A percentile compares a stretch with the other conserved stretches of the same genome.
Evolutionary conservation across 805 yeast species (phyloP).

Genomic region (Saturnispora halmiae): DNA sequence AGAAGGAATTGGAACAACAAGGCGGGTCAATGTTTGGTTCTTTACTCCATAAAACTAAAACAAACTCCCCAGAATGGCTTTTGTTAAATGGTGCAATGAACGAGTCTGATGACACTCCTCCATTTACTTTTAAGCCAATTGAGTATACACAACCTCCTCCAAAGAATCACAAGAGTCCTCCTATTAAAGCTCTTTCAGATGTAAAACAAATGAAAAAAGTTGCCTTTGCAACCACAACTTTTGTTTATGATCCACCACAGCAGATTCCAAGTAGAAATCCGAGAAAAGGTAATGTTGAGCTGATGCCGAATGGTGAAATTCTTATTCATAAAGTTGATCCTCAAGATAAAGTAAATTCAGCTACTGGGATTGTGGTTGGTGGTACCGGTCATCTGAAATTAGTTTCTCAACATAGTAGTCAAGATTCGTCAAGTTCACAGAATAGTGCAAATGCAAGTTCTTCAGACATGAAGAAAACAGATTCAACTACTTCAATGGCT

Average conservation of each 20-base stretch:
- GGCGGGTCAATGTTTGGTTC: slow-evolving; percentile 24
- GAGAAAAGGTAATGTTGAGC: slow-evolving; percentile 60
- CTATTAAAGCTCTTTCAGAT: slow-evolving; percentile 21
- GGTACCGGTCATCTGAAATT: slow-evolving; percentile 61
- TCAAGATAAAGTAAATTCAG: slow-evolving; percentile 29
- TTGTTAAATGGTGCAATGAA: slow-evolving; percentile 16
- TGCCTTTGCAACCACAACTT: slow-evolving; percentile 65
- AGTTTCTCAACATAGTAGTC: slow-evolving; percentile 17
- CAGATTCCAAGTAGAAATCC: slow-evolving; percentile 87
- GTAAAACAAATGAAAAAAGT: slow-evolving; percentile 49
- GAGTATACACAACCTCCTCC: slow-evolving; percentile 26
- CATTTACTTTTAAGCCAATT: slow-evolving; percentile 16
- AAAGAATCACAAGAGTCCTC: slow-evolving; percentile 22
- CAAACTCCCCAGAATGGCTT: slow-evolving; percentile 15
- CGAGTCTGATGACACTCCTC: slow-evolving; percentile 19
- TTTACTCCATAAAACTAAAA: slow-evolving; percentile 23
- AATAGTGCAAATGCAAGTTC: slow-evolving; percentile 11
- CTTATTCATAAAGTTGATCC: slow-evolving; percentile 28
- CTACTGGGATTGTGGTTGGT: slow-evolving; percentile 71
- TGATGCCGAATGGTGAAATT: slow-evolving; percentile 27
- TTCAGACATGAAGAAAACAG: slow-evolving; percentile 14
- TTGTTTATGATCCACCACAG: slow-evolving; percentile 81
- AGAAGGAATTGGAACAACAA: slow-evolving; percentile 17
- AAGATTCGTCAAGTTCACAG: slow-evolving; percentile 13
- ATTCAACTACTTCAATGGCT: slow-evolving; percentile 14